Conservation (phyloP, 805 yeast species). For the Zygosaccharomyces gambellarensis region DNA sequence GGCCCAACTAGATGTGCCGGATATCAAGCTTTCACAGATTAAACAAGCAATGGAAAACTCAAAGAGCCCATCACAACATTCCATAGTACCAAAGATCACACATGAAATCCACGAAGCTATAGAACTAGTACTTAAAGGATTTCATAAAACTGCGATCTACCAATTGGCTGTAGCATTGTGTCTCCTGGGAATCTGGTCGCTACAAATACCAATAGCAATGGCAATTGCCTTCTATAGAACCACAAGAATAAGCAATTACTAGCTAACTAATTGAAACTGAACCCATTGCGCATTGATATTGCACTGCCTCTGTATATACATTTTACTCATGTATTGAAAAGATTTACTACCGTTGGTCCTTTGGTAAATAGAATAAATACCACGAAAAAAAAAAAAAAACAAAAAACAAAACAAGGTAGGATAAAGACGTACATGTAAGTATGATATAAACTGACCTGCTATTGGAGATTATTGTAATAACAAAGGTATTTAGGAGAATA, state of each 20-base stretch:
- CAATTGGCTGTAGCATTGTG: constrained; percentile 47
- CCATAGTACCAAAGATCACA: constrained; percentile 5
- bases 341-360: neutral
- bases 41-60: constrained; percentile 11
- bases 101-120: constrained; percentile 13
- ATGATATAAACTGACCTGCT: neutral
- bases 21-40: constrained; percentile 37
- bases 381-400: neutral
- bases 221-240: constrained; percentile 7
- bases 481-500: neutral
- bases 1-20: constrained; percentile 11
- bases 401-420: neutral
- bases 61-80: constrained; percentile 3
- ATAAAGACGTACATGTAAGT: neutral
- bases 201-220: constrained; percentile 41
- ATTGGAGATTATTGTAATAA: too few relatives aligned
- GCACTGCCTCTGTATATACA: neutral
- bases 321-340: neutral
- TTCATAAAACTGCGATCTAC: constrained; percentile 33
- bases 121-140: constrained; percentile 4
- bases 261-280: neutral
- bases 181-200: constrained; percentile 45
- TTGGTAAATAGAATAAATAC: neutral
- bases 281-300: neutral
- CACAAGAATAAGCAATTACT: constrained; percentile 2